phyloP scores from a whole-genome alignment of 768 basidiomycete species.

The Tremella fuciformis region DNA sequence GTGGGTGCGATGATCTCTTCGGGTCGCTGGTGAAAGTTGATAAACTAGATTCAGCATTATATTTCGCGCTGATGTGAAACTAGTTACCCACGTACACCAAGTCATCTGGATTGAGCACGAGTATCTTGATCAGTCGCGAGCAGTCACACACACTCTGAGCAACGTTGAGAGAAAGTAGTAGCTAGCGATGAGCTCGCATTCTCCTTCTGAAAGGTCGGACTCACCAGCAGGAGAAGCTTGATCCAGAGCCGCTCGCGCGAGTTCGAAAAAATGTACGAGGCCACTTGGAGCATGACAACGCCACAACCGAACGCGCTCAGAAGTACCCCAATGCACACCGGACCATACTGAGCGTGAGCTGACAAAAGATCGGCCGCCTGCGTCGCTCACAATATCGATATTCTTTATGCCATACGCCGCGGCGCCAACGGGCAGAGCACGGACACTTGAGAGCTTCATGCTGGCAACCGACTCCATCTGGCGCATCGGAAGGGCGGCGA shows the following conservation, averaged over 20 bases:
- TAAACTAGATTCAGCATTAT: slow-evolving; percentile 10
- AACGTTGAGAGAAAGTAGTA: slow-evolving; percentile 23
- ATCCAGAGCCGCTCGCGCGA: neutral
- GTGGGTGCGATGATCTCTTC: slow-evolving; percentile 28
- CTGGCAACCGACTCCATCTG: too few species aligned
- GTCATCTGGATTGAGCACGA: slow-evolving; percentile 18
- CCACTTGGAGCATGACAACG: slow-evolving; percentile 12
- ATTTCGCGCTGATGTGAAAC: neutral
- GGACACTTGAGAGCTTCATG: too few species aligned
- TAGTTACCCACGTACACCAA: slow-evolving; percentile 20
- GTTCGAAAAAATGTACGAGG: neutral
- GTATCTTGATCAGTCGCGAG: slow-evolving; percentile 29
- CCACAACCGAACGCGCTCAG: slow-evolving; percentile 24
- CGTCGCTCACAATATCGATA: too few species aligned
- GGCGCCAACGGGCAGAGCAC: too few species aligned
- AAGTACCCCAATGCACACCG: slow-evolving; percentile 22
- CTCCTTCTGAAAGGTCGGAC: neutral
- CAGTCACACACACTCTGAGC: slow-evolving; percentile 27
- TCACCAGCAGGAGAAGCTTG: neutral
- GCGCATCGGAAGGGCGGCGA: too few species aligned
- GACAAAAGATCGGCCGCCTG: too few species aligned
- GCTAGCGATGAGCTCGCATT: neutral
- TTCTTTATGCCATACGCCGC: too few species aligned
- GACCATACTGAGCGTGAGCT: slow-evolving; percentile 17
- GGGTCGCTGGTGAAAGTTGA: slow-evolving; percentile 15